Conservation (phyloP, 345 rosid genomes). For the Toxicodendron radicans region DNA sequence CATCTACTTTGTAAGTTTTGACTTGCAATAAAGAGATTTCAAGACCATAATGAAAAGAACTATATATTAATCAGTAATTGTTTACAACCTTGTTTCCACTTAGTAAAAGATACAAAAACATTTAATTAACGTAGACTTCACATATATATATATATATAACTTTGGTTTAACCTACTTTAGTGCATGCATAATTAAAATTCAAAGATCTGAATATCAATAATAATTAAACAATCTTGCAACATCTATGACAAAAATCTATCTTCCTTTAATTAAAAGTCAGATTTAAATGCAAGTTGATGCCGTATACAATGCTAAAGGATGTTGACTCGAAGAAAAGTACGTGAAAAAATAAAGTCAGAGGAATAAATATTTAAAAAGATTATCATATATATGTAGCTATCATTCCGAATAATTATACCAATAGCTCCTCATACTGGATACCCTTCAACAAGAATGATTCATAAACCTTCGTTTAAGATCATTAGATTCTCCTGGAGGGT, state of each 20-base stretch:
- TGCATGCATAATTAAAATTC: neutral
- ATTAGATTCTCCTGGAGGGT: slow-evolving; percentile 10
- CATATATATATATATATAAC: neutral
- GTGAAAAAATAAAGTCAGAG: neutral
- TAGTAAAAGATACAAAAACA: neutral
- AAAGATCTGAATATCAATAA: neutral
- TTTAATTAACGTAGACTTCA: too few relatives aligned
- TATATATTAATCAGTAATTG: neutral
- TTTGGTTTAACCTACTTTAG: neutral
- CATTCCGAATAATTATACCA: neutral
- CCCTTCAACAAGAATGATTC: slow-evolving; percentile 10
- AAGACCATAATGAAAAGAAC: neutral
- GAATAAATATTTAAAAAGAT: neutral
- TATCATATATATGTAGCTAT: neutral
- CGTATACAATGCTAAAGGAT: neutral
- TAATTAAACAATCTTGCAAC: neutral
- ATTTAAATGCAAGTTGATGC: neutral
- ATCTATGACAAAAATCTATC: neutral
- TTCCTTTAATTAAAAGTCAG: neutral
- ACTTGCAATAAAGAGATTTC: slow-evolving; percentile 15
- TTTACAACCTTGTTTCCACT: neutral
- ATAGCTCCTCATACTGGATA: slow-evolving; percentile 2
- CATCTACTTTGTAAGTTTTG: slow-evolving; percentile 21
- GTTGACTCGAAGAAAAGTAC: neutral
- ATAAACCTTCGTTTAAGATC: neutral